A percentile compares a stretch with the other conserved stretches of the same genome.
phyloP scores from a whole-genome alignment of 2,329 filamentous ascomycete genomes.

The Sporothrix brunneoviolacea region DNA sequence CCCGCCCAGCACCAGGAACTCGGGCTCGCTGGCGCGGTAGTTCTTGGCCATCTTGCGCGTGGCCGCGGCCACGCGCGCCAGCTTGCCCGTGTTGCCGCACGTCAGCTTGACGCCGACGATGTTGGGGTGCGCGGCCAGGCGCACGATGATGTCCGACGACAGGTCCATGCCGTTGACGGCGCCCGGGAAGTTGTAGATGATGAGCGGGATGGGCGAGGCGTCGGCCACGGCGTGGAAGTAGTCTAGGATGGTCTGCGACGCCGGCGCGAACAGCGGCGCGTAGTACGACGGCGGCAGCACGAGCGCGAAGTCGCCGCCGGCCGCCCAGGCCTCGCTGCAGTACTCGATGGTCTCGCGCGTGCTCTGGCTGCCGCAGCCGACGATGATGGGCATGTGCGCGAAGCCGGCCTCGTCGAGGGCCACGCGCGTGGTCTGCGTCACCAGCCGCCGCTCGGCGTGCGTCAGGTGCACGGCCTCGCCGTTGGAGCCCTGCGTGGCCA shows the following conservation, averaged over 20 bases:
- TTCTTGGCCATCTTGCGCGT: slow-evolving; percentile 35
- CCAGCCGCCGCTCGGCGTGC: slow-evolving; percentile 59
- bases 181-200: slow-evolving; percentile 66
- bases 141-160: slow-evolving; percentile 54
- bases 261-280: slow-evolving; percentile 55
- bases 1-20: slow-evolving; percentile 64
- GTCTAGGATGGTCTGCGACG: slow-evolving; percentile 53
- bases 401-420: slow-evolving; percentile 63
- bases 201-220: slow-evolving; percentile 55
- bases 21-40: slow-evolving; percentile 21
- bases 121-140: slow-evolving; percentile 54
- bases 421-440: slow-evolving; percentile 63
- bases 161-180: slow-evolving; percentile 58
- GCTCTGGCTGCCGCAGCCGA: slow-evolving; percentile 68
- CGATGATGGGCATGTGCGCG: slow-evolving; percentile 61
- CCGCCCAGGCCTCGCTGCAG: slow-evolving; percentile 60
- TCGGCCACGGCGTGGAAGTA: slow-evolving; percentile 62
- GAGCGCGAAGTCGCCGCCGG: slow-evolving; percentile 69
- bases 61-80: slow-evolving; percentile 56
- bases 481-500: slow-evolving; percentile 75
- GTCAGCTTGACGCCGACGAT: slow-evolving; percentile 65
- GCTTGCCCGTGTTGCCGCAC: slow-evolving; percentile 63
- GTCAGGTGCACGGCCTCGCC: slow-evolving; percentile 76
- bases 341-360: slow-evolving; percentile 65
- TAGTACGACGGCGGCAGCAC: slow-evolving; percentile 75